Conservation (phyloP, 2,329 filamentous ascomycete genomes). For the Thielaviopsis ethacetica region DNA sequence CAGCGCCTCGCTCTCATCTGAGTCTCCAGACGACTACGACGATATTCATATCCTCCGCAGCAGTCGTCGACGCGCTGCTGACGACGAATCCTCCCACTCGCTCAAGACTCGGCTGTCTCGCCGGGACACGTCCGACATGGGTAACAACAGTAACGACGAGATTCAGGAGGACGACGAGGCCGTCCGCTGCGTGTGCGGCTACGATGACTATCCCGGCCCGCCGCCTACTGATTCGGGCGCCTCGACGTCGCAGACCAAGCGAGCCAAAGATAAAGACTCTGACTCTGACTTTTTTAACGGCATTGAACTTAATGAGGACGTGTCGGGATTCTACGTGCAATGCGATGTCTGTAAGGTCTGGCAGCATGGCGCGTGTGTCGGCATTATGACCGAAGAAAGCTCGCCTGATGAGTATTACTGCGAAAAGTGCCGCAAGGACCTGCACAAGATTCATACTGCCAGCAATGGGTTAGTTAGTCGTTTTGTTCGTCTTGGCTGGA, state of each 20-base stretch:
- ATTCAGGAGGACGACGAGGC: conserved; percentile 81
- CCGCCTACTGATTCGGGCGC: conserved; percentile 36
- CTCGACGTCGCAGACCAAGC: conserved; percentile 20
- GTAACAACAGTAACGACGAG: conserved; percentile 43
- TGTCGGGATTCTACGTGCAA: conserved; percentile 92
- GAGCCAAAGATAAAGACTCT: conserved; percentile 33
- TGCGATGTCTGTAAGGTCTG: conserved; percentile 97
- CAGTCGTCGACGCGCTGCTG: conserved; percentile 60
- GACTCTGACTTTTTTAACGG: conserved; percentile 39
- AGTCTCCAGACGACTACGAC: conserved; percentile 48
- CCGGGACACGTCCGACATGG: conserved; percentile 32
- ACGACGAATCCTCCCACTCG: conserved; percentile 30
- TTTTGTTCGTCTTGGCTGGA: neutral
- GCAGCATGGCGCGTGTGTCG: conserved; percentile 96
- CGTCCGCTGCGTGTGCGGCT: conserved; percentile 87
- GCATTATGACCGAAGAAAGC: conserved; percentile 84
- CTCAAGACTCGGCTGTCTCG: conserved; percentile 17
- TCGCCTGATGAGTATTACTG: conserved; percentile 97
- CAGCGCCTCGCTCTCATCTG: conserved; percentile 55
- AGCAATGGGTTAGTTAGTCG: conserved; percentile 62
- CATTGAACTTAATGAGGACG: conserved; percentile 59
- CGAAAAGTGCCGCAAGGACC: conserved; percentile 80
- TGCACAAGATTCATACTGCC: conserved; percentile 70
- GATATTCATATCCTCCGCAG: conserved; percentile 58
- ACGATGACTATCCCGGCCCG: conserved; percentile 85